A percentile compares a stretch with the other conserved stretches of the same genome.
Evolutionary conservation across 257 asterid genomes (phyloP).

Genomic region (Penstemon barbatus): DNA sequence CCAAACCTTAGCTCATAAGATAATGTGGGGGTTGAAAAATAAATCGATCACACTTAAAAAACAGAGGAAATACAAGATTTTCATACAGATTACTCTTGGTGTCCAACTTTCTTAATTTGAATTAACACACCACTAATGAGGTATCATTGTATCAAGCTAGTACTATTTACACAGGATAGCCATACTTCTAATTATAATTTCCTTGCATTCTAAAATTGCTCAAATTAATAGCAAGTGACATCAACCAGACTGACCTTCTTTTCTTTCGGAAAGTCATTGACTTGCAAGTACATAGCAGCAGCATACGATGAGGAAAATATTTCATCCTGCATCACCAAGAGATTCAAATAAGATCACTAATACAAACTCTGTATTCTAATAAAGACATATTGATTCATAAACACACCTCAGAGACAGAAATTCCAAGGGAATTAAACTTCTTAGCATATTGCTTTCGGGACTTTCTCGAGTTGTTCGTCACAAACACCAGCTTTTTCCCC

Average conservation of each 20-base stretch:
- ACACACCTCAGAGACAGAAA: slow-evolving; percentile 79
- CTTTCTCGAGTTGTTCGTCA: slow-evolving; percentile 91
- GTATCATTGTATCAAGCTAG: not conserved
- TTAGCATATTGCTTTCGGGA: slow-evolving; percentile 72
- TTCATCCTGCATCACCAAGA: slow-evolving; percentile 63
- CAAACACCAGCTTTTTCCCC: slow-evolving; percentile 91
- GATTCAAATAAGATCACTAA: not conserved
- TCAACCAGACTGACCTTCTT: slow-evolving; percentile 60
- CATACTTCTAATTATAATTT: not conserved
- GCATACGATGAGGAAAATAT: slow-evolving; percentile 92
- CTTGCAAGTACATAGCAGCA: slow-evolving; percentile 92
- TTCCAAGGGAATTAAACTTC: slow-evolving; percentile 79
- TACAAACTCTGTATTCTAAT: not conserved
- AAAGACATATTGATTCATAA: not conserved
- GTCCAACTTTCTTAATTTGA: not conserved
- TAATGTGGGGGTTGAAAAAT: slow-evolving; percentile 1
- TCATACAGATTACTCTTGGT: not conserved
- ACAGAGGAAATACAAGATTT: not conserved
- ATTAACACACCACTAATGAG: not conserved
- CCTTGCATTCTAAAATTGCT: not conserved
- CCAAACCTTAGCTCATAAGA: slow-evolving; percentile 7
- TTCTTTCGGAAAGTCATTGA: slow-evolving; percentile 64
- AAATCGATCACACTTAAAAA: not conserved
- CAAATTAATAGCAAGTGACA: not conserved
- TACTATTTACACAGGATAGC: slow-evolving; percentile 5